A percentile compares a stretch with the other conserved stretches of the same genome.
phyloP scores from a whole-genome alignment of 345 rosid genomes.

The Populus deltoides region DNA sequence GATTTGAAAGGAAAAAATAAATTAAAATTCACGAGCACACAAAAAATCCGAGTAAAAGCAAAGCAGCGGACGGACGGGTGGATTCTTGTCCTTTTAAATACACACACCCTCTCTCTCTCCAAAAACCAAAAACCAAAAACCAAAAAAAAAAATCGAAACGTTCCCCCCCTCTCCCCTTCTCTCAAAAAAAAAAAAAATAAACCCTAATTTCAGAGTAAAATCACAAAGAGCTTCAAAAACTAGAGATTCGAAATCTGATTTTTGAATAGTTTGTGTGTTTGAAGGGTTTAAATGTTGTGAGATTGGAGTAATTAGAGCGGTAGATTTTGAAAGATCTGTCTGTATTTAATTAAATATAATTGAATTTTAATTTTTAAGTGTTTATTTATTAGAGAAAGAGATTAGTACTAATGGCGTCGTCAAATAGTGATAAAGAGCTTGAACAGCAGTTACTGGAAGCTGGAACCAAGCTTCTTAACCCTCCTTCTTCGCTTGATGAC shows the following conservation, averaged over 20 bases:
- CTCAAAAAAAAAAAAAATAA: background rate
- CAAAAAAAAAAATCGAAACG: background rate
- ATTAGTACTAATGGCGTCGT: conserved; percentile 41
- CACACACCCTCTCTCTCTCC: background rate
- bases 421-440: conserved; percentile 51
- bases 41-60: background rate
- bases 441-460: conserved; percentile 66
- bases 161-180: background rate
- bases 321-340: conserved; percentile 31
- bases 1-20: background rate
- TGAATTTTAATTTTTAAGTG: background rate
- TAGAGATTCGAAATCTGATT: background rate
- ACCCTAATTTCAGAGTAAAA: conserved; percentile 17
- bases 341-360: background rate
- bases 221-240: background rate
- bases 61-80: too few relatives aligned
- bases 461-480: conserved; percentile 61
- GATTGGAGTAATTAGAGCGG: conserved; percentile 13
- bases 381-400: background rate
- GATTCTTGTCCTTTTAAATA: background rate
- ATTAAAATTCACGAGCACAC: background rate
- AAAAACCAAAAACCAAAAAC: background rate
- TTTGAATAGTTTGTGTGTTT: background rate
- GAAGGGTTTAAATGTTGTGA: conserved; percentile 35
- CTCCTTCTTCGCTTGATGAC: conserved; percentile 65